Percentiles rank a stretch among this genome's conserved stretches.
Evolutionary conservation across 139 green algal genomes (phyloP).

Genomic region (Haematococcus lacustris): DNA sequence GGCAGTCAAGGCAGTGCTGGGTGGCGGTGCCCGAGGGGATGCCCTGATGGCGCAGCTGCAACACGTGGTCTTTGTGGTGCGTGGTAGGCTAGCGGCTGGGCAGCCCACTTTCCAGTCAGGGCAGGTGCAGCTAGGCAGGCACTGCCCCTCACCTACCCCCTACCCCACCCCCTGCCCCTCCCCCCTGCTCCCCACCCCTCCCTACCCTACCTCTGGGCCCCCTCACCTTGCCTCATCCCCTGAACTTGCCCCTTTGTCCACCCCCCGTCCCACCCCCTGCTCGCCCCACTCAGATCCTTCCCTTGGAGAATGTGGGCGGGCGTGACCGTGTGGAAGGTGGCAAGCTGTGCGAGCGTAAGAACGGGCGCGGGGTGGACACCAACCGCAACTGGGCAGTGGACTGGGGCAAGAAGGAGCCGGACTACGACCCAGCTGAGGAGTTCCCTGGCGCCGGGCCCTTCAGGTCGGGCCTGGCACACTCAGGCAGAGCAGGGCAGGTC

Average conservation of each 20-base stretch:
- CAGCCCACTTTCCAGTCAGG: too few relatives aligned
- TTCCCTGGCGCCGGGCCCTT: constrained; percentile 70
- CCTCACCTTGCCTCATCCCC: too few relatives aligned
- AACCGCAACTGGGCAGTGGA: constrained; percentile 95
- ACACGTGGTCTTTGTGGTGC: constrained; percentile 50
- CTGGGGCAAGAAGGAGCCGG: constrained; percentile 91
- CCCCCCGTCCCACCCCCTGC: too few relatives aligned
- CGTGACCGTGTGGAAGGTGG: constrained; percentile 73
- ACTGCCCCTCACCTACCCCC: too few relatives aligned
- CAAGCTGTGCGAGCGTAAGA: constrained; percentile 91
- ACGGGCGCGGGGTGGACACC: constrained; percentile 91
- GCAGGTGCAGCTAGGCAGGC: too few relatives aligned
- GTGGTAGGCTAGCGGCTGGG: too few relatives aligned
- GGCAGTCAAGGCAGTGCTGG: constrained; percentile 8
- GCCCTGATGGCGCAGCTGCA: constrained; percentile 33
- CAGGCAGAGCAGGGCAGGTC: too few relatives aligned
- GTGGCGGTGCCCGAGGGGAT: not conserved
- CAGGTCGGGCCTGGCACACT: too few relatives aligned
- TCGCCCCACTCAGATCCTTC: constrained; percentile 75
- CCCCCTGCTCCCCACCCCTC: too few relatives aligned
- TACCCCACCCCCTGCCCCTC: too few relatives aligned
- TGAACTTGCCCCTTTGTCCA: too few relatives aligned
- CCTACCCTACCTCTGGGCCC: too few relatives aligned
- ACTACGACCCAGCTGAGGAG: constrained; percentile 90
- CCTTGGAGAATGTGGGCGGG: constrained; percentile 89